phyloP scores from a whole-genome alignment of 2,329 filamentous ascomycete genomes.

The Aspergillus caelatus region DNA sequence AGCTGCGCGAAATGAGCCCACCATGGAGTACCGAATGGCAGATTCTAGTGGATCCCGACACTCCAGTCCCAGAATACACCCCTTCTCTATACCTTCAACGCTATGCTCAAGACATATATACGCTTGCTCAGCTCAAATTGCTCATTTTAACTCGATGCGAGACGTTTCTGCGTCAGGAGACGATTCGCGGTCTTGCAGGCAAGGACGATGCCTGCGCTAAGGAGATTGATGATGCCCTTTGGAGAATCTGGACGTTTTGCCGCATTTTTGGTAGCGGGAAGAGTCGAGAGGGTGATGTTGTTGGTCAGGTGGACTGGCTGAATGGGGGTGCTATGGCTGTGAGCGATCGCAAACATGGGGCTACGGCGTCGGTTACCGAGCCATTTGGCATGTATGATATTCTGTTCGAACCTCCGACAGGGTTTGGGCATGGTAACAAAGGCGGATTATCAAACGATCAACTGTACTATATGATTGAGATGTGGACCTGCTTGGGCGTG shows the following conservation, averaged over 20 bases:
- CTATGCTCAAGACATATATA: slow-evolving; percentile 56
- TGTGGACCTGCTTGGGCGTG: slow-evolving; percentile 64
- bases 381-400: slow-evolving; percentile 56
- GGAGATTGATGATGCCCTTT: slow-evolving; percentile 64
- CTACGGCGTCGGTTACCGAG: slow-evolving; percentile 50
- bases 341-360: slow-evolving; percentile 40
- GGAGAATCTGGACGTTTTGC: slow-evolving; percentile 69
- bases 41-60: slow-evolving; percentile 46
- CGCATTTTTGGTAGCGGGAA: slow-evolving; percentile 63
- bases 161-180: slow-evolving; percentile 60
- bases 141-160: slow-evolving; percentile 60
- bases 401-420: slow-evolving; percentile 58
- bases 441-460: slow-evolving; percentile 58
- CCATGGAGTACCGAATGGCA: slow-evolving; percentile 50
- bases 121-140: slow-evolving; percentile 57
- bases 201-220: slow-evolving; percentile 48
- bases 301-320: slow-evolving; percentile 65
- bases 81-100: slow-evolving; percentile 55
- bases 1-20: slow-evolving; percentile 60
- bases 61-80: slow-evolving; percentile 56
- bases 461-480: slow-evolving; percentile 66
- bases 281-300: slow-evolving; percentile 60
- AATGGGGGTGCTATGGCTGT: slow-evolving; percentile 58
- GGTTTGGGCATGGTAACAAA: slow-evolving; percentile 61
- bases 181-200: slow-evolving; percentile 56